Percentiles rank a stretch among this genome's conserved stretches.
Conservation (phyloP, 2,329 filamentous ascomycete genomes). For the Fusarium euwallaceae region DNA sequence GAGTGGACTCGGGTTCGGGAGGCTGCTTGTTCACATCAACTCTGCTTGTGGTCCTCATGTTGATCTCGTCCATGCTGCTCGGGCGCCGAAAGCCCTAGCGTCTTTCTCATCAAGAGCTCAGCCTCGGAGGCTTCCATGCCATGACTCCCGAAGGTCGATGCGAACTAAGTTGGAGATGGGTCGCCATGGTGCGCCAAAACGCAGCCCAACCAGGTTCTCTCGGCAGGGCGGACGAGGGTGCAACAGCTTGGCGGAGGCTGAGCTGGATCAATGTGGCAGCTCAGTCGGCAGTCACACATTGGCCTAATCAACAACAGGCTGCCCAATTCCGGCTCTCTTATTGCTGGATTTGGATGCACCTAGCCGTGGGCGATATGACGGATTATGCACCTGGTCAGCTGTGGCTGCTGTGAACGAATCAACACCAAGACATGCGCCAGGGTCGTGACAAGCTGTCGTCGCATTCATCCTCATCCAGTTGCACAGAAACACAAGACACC, state of each 20-base stretch:
- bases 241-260: background rate
- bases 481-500: too few relatives aligned
- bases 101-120: background rate
- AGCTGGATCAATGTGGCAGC: background rate
- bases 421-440: background rate
- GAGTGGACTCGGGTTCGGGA: background rate
- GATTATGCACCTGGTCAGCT: constrained; percentile 1
- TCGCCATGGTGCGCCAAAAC: background rate
- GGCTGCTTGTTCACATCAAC: background rate
- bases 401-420: background rate
- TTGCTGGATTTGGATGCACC: background rate
- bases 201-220: background rate
- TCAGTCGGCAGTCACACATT: background rate
- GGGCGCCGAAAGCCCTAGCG: background rate
- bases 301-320: background rate
- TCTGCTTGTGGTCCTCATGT: background rate
- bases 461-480: background rate
- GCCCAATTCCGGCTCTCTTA: background rate
- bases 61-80: background rate
- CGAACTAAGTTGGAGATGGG: background rate
- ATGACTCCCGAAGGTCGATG: background rate
- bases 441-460: background rate
- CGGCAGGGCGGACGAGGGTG: background rate
- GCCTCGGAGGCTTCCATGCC: background rate
- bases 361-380: background rate